Base-by-base conservation (phyloP, 768 basidiomycete species). In the Pleurotus cornucopiae region DNA sequence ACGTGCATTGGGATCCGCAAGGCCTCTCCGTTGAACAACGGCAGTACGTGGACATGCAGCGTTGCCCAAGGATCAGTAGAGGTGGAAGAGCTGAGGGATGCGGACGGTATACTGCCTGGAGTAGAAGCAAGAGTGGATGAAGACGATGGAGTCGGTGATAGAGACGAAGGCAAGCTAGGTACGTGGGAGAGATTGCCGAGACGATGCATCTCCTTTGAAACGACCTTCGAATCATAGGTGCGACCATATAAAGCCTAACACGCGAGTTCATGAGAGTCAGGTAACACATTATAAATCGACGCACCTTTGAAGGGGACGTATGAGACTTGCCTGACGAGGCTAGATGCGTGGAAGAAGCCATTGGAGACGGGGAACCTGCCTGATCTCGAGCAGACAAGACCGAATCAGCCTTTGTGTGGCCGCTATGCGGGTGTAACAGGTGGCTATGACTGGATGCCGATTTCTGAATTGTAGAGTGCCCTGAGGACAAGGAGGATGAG, bases 11-110 rank as follows among this genome's bases (percentile, higher is more conserved):
- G 88, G 51, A 88, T 81, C 58, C 86, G 80, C 16, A 98, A 77
- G 2, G 89, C 87, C 64, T 94, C 91, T 37, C 93, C 90, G 51
- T 95, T 95, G 75, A 98, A 98, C 3, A 96, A 70, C 1, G 94
- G 94, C 2, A 98, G 73, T 34, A 97, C 88, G 66, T 92, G 85
- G 30, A 95, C 85, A 68, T 94, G 91, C 18, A 98, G 71, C 20
- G 84, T 74, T 48, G 84, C 82, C 93, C 93, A 96, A 9, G 94
- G 89, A 14, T 91, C 90, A 7, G 77, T 71, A 2, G 77, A 73
- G 1, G 76, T 68, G 9, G 73, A 70, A 1, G 75, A 75, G 1
- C 79, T 69, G n/a, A 74, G 62, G 46, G 55, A 71, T 63, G 66
- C 60, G 59, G 73, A 71, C 4, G 74, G 67, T 47, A 70, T 69